A percentile compares a stretch with the other conserved stretches of the same genome.
Conservation (phyloP, 1,284 basidiomycete genomes). For the Schizophyllum amplum region DNA sequence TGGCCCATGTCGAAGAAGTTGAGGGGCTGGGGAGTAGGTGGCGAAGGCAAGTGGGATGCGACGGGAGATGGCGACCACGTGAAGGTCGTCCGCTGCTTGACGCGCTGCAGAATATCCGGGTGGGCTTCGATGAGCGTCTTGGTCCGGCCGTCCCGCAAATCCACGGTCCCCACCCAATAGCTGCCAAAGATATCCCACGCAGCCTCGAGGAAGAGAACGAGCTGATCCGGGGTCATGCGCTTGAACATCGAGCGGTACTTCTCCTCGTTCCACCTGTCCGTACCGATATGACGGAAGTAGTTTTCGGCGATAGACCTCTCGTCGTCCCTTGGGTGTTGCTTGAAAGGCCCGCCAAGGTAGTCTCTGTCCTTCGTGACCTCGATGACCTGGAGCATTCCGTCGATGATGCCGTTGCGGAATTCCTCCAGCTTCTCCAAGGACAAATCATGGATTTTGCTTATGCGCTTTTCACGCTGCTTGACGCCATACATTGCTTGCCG, state of each 20-base stretch:
- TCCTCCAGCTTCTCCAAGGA: not conserved
- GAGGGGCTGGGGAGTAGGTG: too few species aligned
- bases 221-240: not conserved
- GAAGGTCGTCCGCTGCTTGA: too few species aligned
- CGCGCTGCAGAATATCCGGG: too few species aligned
- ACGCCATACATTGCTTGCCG: not conserved
- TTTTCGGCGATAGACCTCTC: not conserved
- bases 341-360: not conserved
- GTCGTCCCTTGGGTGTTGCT: too few species aligned
- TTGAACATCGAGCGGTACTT: not conserved
- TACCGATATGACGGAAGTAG: not conserved
- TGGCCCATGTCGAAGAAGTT: not conserved
- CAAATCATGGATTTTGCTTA: not conserved
- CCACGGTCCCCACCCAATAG: not conserved
- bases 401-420: not conserved
- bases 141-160: not conserved
- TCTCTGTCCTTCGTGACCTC: not conserved
- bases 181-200: not conserved
- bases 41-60: not conserved
- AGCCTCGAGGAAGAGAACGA: not conserved
- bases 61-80: too few species aligned
- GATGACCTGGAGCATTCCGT: not conserved
- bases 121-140: too few species aligned
- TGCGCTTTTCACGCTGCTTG: not conserved
- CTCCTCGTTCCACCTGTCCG: not conserved